Conservation (phyloP, 768 basidiomycete genomes). For the Phlebiopsis gigantea region DNA sequence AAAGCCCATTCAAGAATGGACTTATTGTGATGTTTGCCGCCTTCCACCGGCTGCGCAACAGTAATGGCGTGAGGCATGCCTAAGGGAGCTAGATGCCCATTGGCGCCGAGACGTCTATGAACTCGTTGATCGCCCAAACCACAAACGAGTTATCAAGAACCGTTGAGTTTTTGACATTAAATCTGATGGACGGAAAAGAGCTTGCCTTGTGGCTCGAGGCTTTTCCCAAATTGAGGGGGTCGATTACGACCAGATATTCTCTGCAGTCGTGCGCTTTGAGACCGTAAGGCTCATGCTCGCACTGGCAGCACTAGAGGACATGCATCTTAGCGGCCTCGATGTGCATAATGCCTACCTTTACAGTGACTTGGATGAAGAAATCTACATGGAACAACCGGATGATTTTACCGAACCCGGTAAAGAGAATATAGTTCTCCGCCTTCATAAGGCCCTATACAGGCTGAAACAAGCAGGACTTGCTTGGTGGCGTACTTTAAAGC, state of each 20-base stretch:
- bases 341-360: conserved; percentile 26
- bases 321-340: conserved; percentile 22
- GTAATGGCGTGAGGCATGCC: conserved; percentile 4
- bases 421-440: conserved; percentile 18
- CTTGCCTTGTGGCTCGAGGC: conserved; percentile 19
- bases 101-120: conserved; percentile 16
- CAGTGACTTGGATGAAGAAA: conserved; percentile 21
- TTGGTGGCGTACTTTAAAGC: no score
- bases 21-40: background rate
- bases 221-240: conserved; percentile 25
- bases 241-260: conserved; percentile 24
- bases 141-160: background rate
- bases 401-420: conserved; percentile 14
- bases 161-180: conserved; percentile 10
- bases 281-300: no score
- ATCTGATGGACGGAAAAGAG: conserved; percentile 19
- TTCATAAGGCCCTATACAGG: conserved; percentile 30
- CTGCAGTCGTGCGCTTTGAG: conserved; percentile 25
- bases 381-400: conserved; percentile 9
- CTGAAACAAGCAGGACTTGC: conserved; percentile 27
- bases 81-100: conserved; percentile 4
- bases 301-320: conserved; percentile 18
- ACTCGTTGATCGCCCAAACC: conserved; percentile 1
- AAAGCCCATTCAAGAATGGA: conserved; percentile 2
- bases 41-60: conserved; percentile 1